Evolutionary conservation across 768 basidiomycete species (phyloP).

Genomic region (Auriculariales sp.): DNA sequence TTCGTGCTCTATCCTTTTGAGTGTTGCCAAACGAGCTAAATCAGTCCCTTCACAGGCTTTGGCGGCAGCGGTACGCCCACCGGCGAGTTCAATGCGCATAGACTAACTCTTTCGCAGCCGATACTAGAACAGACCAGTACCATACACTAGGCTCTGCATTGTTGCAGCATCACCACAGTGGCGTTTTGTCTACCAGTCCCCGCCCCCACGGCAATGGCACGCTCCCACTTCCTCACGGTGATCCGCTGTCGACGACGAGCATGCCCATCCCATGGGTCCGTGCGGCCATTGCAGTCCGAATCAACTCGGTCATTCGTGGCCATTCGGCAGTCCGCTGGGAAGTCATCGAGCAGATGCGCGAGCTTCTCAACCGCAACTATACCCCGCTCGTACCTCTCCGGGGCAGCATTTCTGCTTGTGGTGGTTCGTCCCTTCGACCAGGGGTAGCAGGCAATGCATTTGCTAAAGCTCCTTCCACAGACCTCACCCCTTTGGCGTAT

Average conservation of each 20-base stretch:
- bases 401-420: constrained; percentile 71
- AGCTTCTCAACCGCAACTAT: constrained; percentile 54
- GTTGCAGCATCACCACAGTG: constrained; percentile 71
- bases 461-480: constrained; percentile 18
- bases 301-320: constrained; percentile 79
- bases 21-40: too few relatives aligned
- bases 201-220: constrained; percentile 21
- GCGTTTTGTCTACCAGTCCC: constrained; percentile 48
- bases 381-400: constrained; percentile 62
- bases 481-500: constrained; percentile 69
- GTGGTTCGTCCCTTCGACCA: constrained; percentile 36
- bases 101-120: constrained; percentile 28
- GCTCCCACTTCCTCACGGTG: constrained; percentile 43
- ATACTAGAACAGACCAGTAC: constrained; percentile 67
- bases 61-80: constrained; percentile 52
- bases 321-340: constrained; percentile 78
- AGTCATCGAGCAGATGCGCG: constrained; percentile 64
- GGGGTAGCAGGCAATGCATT: constrained; percentile 47
- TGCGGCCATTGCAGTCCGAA: constrained; percentile 72
- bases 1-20: too few relatives aligned
- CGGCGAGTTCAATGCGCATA: neutral
- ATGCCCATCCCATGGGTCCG: constrained; percentile 87
- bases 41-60: constrained; percentile 74
- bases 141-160: constrained; percentile 64
- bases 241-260: constrained; percentile 47